phyloP scores from a whole-genome alignment of 345 rosid genomes.

The Bruguiera gymnorhiza region DNA sequence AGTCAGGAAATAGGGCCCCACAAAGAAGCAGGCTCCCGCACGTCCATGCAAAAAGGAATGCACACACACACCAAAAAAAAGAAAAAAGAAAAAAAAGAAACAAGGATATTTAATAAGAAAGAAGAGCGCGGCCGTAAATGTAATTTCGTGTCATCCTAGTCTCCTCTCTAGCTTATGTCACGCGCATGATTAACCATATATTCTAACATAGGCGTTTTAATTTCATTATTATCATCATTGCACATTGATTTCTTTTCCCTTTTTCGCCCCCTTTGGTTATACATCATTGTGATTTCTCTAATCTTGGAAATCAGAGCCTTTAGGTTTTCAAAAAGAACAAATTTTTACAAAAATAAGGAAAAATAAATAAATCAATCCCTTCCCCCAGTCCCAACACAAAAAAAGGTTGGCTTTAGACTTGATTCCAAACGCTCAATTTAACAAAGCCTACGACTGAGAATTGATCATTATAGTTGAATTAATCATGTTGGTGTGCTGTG shows the following conservation, averaged over 20 bases:
- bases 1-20: conserved; percentile 51
- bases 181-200: background rate
- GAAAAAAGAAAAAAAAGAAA: background rate
- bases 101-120: conserved; percentile 17
- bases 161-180: background rate
- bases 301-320: conserved; percentile 3
- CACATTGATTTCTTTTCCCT: too few species aligned
- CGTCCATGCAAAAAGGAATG: conserved; percentile 45
- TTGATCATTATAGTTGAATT: too few species aligned
- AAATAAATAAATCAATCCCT: background rate
- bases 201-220: too few species aligned
- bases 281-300: background rate
- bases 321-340: background rate
- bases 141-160: too few species aligned
- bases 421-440: too few species aligned
- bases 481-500: too few species aligned
- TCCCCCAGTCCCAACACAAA: too few species aligned
- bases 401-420: too few species aligned
- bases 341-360: background rate
- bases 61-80: background rate
- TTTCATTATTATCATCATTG: too few species aligned
- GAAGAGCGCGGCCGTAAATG: background rate
- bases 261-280: background rate
- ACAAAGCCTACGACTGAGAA: too few species aligned
- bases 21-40: conserved; percentile 25